Evolutionary conservation across 768 basidiomycete genomes (phyloP).

Genomic region (Leccinellum albellum): DNA sequence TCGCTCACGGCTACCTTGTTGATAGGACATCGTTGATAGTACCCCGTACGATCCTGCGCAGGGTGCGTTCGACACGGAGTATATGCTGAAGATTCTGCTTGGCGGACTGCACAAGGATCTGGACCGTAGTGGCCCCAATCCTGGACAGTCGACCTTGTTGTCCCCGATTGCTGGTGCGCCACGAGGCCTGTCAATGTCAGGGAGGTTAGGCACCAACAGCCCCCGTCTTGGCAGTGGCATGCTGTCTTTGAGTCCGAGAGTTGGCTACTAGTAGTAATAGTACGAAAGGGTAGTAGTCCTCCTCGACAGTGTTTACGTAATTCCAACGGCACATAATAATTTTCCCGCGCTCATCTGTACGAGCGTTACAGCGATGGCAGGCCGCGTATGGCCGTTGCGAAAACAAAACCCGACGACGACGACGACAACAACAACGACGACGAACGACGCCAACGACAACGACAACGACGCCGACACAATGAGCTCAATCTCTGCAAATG

Average conservation of each 20-base stretch:
- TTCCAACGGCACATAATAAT: not conserved
- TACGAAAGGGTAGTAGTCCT: not conserved
- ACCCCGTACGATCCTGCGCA: slow-evolving; percentile 35
- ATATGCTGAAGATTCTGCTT: slow-evolving; percentile 34
- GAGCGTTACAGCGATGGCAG: slow-evolving; percentile 14
- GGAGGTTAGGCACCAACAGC: slow-evolving; percentile 7
- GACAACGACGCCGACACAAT: slow-evolving; percentile 26
- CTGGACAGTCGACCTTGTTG: not conserved
- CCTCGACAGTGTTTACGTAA: not conserved
- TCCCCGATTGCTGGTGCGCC: not conserved
- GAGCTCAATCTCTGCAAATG: slow-evolving; percentile 14
- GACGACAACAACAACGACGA: slow-evolving; percentile 2
- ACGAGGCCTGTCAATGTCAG: not conserved
- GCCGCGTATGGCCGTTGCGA: slow-evolving; percentile 20
- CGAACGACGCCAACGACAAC: slow-evolving; percentile 10
- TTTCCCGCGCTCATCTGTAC: slow-evolving; percentile 24
- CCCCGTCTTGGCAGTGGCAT: slow-evolving; percentile 12
- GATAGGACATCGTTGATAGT: slow-evolving; percentile 46
- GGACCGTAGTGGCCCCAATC: slow-evolving; percentile 10
- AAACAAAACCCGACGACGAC: slow-evolving; percentile 11
- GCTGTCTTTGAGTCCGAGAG: slow-evolving; percentile 7
- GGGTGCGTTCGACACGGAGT: slow-evolving; percentile 32
- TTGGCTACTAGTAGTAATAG: slow-evolving; percentile 10
- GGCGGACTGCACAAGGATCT: slow-evolving; percentile 22
- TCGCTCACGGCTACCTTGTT: not conserved